Evolutionary conservation across 805 yeast species (phyloP), one percentile per base, ranked within the genome.

Genomic region (Schizosaccharomyces cryophilus): DNA sequence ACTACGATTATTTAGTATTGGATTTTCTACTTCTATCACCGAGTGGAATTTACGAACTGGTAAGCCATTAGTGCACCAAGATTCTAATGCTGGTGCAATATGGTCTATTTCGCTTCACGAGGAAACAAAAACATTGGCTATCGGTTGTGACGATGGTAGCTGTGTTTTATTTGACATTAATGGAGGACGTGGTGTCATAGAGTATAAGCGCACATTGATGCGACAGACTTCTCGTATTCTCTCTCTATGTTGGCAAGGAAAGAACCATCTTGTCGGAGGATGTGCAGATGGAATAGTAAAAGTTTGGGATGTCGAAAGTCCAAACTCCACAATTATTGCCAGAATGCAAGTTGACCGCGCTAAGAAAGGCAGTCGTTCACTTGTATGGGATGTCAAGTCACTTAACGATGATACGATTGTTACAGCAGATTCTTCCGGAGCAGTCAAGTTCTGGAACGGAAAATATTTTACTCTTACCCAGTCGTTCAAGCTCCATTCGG

Each of bases 381-480:
- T 93, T 64, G 93, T 93, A 6, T 93, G 99, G 99, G 77, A 87
- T 42, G 81, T 93, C 0, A 66, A 77, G 56, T 81, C 82, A 40
- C 73, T 89, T 62, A 81, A 84, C 4, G 69, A 74, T 54, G 78
- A 78, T 60, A 95, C 87, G 69, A 78, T 93, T 62, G 94, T 87
- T n/a, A 81, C 88, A 63, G 98, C 97, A 61, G 99, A 93, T 73
- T 88, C 96, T 5, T 90, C 96, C 1, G 99, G 99, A 1, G 77
- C 85, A 7, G 80, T 93, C 61, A 90, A 90, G 71, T 78, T 93
- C 65, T 93, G 99, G 99, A 95, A 90, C 67, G 75, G 84, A 64
- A 77, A 79, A 59, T 83, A 80, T 65, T 82, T 81, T 65, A 82
- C 95, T 0, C 73, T 93, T 63, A 75, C 80, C 60, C 97, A 90